phyloP scores from a whole-genome alignment of 2,329 filamentous ascomycete species.

The Diaporthe longicolla region DNA sequence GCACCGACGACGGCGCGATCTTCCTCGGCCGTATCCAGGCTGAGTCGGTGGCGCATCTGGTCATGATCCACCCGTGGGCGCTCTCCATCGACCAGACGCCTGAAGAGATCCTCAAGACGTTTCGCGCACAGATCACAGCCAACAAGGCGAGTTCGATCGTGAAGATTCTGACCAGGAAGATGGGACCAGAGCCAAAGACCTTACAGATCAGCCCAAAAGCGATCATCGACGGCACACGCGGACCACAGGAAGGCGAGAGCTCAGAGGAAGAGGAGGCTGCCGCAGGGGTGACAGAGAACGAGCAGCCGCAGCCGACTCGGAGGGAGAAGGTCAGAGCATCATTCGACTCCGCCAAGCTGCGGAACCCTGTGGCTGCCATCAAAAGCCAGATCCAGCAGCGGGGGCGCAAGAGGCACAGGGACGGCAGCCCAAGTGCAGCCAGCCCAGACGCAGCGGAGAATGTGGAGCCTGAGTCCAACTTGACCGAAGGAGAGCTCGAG shows the following conservation, averaged over 20 bases:
- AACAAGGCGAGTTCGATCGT: slow-evolving; percentile 10
- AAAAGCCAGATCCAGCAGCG: slow-evolving; percentile 20
- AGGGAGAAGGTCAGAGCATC: slow-evolving; percentile 13
- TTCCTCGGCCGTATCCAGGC: slow-evolving; percentile 36
- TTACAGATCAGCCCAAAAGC: slow-evolving; percentile 18
- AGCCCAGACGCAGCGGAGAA: neutral
- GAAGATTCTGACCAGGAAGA: slow-evolving; percentile 29
- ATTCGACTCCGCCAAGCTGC: slow-evolving; percentile 12
- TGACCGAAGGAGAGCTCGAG: slow-evolving; percentile 18
- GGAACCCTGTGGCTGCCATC: slow-evolving; percentile 9
- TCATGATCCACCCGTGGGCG: slow-evolving; percentile 37
- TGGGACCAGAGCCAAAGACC: slow-evolving; percentile 36
- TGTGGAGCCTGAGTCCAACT: neutral
- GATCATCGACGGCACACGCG: slow-evolving; percentile 17
- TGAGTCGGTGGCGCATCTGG: slow-evolving; percentile 28
- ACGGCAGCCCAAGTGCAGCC: slow-evolving; percentile 17
- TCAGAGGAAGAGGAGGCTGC: slow-evolving; percentile 19
- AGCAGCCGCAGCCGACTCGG: neutral
- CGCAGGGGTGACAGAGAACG: neutral
- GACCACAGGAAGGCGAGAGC: neutral
- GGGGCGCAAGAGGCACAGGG: slow-evolving; percentile 17
- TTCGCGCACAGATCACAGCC: slow-evolving; percentile 31
- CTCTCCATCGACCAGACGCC: slow-evolving; percentile 27
- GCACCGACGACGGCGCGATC: slow-evolving; percentile 4
- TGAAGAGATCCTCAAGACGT: slow-evolving; percentile 28